Conservation (phyloP, 2,329 filamentous ascomycete species). For the Colletotrichum sojae region DNA sequence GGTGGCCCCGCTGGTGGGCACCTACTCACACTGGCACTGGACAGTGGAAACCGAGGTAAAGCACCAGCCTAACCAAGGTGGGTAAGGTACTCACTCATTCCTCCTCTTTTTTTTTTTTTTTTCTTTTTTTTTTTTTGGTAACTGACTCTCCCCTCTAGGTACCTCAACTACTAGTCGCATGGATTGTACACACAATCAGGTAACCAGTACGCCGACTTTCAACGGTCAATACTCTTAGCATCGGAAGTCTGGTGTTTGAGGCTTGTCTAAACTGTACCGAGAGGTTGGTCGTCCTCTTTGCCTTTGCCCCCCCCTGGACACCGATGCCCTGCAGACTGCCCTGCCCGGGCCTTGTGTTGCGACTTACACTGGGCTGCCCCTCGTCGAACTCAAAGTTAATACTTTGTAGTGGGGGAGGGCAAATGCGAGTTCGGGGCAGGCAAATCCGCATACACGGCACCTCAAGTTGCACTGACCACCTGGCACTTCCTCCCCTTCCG, state of each 20-base stretch:
- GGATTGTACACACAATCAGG: too few relatives aligned
- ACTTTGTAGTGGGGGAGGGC: background rate
- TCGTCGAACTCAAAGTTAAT: constrained; percentile 23
- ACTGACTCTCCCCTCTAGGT: too few relatives aligned
- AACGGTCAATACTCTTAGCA: too few relatives aligned
- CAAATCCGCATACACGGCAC: constrained; percentile 32
- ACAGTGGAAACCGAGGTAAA: constrained; percentile 10
- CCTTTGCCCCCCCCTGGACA: constrained; percentile 6
- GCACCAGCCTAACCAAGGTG: background rate
- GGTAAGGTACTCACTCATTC: background rate
- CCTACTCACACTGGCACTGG: background rate
- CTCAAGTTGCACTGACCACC: constrained; percentile 29
- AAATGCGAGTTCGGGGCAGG: constrained; percentile 24
- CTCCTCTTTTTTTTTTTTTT: background rate
- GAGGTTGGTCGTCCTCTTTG: constrained; percentile 34
- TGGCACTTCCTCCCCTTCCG: constrained; percentile 1
- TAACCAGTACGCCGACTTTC: too few relatives aligned
- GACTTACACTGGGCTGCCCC: constrained; percentile 21
- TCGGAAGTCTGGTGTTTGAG: too few relatives aligned
- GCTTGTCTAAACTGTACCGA: too few relatives aligned
- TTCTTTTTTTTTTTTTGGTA: background rate
- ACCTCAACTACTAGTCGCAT: too few relatives aligned
- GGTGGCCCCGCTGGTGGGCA: constrained; percentile 7
- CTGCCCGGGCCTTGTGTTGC: background rate
- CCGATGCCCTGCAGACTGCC: constrained; percentile 10